phyloP scores from a whole-genome alignment of 1,284 basidiomycete species.

The Phlebopus sp. region DNA sequence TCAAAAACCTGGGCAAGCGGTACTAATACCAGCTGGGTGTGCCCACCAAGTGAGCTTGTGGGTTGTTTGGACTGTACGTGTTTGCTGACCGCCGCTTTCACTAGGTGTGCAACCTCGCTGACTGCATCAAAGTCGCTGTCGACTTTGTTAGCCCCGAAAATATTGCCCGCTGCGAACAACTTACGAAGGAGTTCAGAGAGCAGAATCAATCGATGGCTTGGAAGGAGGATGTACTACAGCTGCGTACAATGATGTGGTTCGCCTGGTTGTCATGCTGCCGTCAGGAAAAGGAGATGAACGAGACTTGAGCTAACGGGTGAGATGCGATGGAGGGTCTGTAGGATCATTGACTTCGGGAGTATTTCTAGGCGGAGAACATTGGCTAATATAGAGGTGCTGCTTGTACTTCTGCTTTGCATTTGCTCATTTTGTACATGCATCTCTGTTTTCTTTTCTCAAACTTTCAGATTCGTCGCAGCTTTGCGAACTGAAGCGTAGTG shows the following conservation, averaged over 20 bases:
- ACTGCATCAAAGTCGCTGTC: slow-evolving; percentile 95
- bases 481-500: slow-evolving; percentile 3
- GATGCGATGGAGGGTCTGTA: slow-evolving; percentile 17
- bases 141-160: slow-evolving; percentile 97
- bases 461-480: too few relatives aligned
- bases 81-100: neutral
- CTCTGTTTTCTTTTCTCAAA: slow-evolving; percentile 18
- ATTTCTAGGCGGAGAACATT: slow-evolving; percentile 25
- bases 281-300: slow-evolving; percentile 46
- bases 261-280: slow-evolving; percentile 72
- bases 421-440: slow-evolving; percentile 26
- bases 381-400: slow-evolving; percentile 29
- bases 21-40: slow-evolving; percentile 95
- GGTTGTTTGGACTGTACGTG: neutral
- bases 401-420: slow-evolving; percentile 18
- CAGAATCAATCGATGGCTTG: slow-evolving; percentile 84
- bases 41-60: slow-evolving; percentile 77
- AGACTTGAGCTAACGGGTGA: slow-evolving; percentile 18
- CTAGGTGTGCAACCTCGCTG: slow-evolving; percentile 80
- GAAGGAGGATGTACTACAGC: slow-evolving; percentile 93
- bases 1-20: slow-evolving; percentile 89
- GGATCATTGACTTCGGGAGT: slow-evolving; percentile 16
- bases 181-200: slow-evolving; percentile 86
- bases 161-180: slow-evolving; percentile 76
- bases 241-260: slow-evolving; percentile 92